Conservation (phyloP, 1,139 yeast species). For the Sugiyamaella xylanicola region DNA sequence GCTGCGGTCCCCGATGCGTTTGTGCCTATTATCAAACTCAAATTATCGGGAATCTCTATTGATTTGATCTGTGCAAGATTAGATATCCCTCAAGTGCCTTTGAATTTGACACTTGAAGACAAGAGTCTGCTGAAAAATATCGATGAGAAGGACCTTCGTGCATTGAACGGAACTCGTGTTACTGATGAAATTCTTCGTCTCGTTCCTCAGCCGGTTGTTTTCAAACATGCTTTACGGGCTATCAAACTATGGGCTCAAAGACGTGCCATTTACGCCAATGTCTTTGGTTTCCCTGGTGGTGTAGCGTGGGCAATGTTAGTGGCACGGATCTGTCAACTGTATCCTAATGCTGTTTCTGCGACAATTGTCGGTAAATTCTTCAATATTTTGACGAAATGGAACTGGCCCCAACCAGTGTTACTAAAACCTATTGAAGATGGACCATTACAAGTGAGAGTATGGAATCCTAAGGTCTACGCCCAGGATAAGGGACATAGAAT, state of each 20-base stretch:
- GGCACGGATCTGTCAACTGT: constrained; percentile 92
- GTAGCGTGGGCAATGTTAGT: constrained; percentile 99
- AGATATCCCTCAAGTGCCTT: constrained; percentile 80
- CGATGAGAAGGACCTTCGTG: constrained; percentile 86
- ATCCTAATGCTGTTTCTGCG: constrained; percentile 95
- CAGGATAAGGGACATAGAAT: constrained; percentile 86
- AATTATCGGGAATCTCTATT: constrained; percentile 84
- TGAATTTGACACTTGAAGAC: constrained; percentile 72
- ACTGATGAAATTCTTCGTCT: constrained; percentile 88
- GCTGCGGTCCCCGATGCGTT: constrained; percentile 94
- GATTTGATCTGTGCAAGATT: constrained; percentile 85
- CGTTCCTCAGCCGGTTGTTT: constrained; percentile 92
- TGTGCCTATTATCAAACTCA: constrained; percentile 91
- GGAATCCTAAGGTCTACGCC: constrained; percentile 93
- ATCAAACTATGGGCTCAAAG: constrained; percentile 96
- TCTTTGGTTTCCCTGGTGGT: constrained; percentile 98
- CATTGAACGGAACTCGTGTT: constrained; percentile 94
- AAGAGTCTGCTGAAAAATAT: constrained; percentile 80
- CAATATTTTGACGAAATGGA: constrained; percentile 84
- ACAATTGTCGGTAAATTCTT: constrained; percentile 87
- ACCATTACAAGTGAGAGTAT: constrained; percentile 90
- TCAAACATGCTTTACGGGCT: constrained; percentile 89
- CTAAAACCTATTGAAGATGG: constrained; percentile 95
- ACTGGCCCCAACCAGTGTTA: constrained; percentile 98
- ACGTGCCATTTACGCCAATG: constrained; percentile 89